These are phyloP conservation scores for Sclerospora graminicola DNA, from an alignment of 352 stramenopile genomes.

Conservation along the genomic window DNA sequence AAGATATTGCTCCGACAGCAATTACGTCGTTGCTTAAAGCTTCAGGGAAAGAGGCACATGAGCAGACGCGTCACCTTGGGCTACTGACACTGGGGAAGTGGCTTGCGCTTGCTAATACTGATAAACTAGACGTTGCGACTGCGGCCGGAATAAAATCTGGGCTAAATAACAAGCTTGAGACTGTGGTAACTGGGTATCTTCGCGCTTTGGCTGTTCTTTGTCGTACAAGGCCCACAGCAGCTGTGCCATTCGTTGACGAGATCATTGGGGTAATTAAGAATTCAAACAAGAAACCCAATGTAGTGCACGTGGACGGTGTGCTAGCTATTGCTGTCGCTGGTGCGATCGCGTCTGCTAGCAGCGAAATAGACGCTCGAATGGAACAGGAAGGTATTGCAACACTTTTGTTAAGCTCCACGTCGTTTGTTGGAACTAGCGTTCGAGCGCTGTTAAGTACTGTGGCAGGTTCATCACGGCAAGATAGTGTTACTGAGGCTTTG, in stretches of 20 bases:
- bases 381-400: constrained; percentile 35
- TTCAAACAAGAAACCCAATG: constrained; percentile 66
- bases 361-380: constrained; percentile 47
- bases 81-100: constrained; percentile 69
- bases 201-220: constrained; percentile 43
- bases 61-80: constrained; percentile 64
- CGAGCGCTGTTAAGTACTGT: constrained; percentile 25
- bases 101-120: constrained; percentile 37
- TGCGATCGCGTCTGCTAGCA: constrained; percentile 42
- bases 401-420: constrained; percentile 31
- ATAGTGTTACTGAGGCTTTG: constrained; percentile 20
- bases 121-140: constrained; percentile 35
- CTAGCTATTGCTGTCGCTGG: constrained; percentile 56
- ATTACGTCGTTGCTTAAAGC: constrained; percentile 58
- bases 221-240: constrained; percentile 16
- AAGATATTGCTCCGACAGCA: constrained; percentile 32
- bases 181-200: constrained; percentile 55
- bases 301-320: constrained; percentile 67
- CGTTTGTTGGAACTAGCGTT: constrained; percentile 44
- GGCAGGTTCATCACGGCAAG: constrained; percentile 12
- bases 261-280: constrained; percentile 48
- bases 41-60: constrained; percentile 74
- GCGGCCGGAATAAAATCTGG: constrained; percentile 36
- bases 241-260: constrained; percentile 33
- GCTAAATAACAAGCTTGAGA: constrained; percentile 65